Evolutionary conservation across 345 rosid genomes (phyloP), one percentile per base, ranked within the genome.

Genomic region (Gossypium anomalum): DNA sequence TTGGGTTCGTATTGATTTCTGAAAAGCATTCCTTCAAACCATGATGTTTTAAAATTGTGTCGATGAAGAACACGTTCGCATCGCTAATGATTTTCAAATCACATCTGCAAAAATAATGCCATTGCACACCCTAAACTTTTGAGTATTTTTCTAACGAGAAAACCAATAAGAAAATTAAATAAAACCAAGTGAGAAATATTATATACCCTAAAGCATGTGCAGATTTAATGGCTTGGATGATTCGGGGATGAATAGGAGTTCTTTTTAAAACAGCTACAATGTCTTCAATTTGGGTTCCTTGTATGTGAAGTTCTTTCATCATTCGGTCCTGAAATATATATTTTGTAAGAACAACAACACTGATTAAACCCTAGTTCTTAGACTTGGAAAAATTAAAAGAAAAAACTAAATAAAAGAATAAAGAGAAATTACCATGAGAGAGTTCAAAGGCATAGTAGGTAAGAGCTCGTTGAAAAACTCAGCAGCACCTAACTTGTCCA

Each of bases 391-490:
- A 45, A 34, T 34, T 34, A 12, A 10, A 45, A 45, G 49, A 9
- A 45, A 45, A 45, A 45, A 2, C 41, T 34, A 34, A 34, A 34
- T 4, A 34, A 34, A 34, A 5, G 41, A 45, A 45, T 10, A 45
- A 45, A 12, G 2, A 8, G 2, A 2, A 7, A 2, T 45, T 45
- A 2, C 49, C 14, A 45, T 45, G 49, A 45, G 41, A 34, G 41
- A 34, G 41, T 34, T 5, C 14, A 9, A 45, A 45, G 49, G 49
- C 49, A 91, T 88, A 81, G 94, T 87, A 5, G 90, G 92, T 16
- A 91, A 94, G 66, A 93, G 98, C 38, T 85, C 86, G 62, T 89
- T 82, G 87, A 89, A 93, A 84, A 86, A 76, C 59, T 86, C 90
- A 8, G 92, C 85, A 60, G 83, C 83, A 64, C 97, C 97, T 79